phyloP scores from a whole-genome alignment of 192 early-diverging fungal genomes.

The Coemansia sp. region DNA sequence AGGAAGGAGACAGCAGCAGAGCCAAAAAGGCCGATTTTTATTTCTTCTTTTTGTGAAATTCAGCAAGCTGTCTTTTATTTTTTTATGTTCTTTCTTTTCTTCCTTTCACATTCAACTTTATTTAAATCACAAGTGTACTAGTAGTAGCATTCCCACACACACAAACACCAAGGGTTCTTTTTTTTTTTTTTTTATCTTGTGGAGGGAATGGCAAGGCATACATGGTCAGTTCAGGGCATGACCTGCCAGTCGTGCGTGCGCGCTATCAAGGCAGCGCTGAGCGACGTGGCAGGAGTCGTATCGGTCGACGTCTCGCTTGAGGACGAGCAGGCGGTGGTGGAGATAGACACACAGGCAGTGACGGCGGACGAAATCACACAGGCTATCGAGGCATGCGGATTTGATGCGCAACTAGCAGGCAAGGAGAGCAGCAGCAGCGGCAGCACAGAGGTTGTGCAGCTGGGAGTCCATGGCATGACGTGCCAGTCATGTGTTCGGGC shows the following conservation, averaged over 20 bases:
- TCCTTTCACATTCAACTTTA: not conserved
- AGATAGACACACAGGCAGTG: not conserved
- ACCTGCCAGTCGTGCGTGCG: conserved; percentile 88
- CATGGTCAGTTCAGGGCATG: conserved; percentile 67
- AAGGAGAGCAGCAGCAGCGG: not conserved
- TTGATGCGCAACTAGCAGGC: conserved; percentile 40
- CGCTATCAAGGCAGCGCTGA: conserved; percentile 65
- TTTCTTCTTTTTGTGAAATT: not conserved
- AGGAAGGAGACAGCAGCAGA: too few relatives aligned
- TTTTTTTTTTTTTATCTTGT: conserved; percentile 3
- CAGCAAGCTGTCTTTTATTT: not conserved
- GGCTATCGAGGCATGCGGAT: conserved; percentile 69
- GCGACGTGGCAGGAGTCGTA: conserved; percentile 57
- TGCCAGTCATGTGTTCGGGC: conserved; percentile 82
- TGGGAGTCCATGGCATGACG: conserved; percentile 64
- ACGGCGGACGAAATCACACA: conserved; percentile 24
- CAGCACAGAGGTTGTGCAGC: not conserved
- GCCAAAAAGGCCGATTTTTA: too few relatives aligned
- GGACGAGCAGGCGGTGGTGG: conserved; percentile 58
- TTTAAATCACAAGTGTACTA: too few relatives aligned
- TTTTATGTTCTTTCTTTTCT: not conserved
- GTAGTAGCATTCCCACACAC: too few relatives aligned
- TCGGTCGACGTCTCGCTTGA: conserved; percentile 63
- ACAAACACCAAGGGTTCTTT: too few relatives aligned
- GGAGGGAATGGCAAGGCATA: conserved; percentile 13